A percentile compares a stretch with the other conserved stretches of the same genome.
phyloP scores from a whole-genome alignment of 2,329 filamentous ascomycete genomes.

The Pleochaeta shiraiana region DNA sequence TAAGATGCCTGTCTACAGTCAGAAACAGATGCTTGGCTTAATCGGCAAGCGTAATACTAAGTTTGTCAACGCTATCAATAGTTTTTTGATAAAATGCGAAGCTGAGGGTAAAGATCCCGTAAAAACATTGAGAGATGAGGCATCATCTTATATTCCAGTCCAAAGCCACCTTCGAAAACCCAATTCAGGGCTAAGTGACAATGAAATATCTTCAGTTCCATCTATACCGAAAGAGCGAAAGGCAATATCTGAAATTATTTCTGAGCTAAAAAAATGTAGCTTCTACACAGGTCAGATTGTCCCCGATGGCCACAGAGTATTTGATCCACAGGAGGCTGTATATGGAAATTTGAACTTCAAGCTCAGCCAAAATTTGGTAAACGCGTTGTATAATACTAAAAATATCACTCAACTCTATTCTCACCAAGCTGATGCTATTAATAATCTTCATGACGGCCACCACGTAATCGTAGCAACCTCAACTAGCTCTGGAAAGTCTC shows the following conservation, averaged over 20 bases:
- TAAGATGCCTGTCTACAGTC: constrained; percentile 81
- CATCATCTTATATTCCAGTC: constrained; percentile 38
- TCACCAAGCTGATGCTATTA: constrained; percentile 88
- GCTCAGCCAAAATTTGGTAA: constrained; percentile 81
- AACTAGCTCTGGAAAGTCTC: constrained; percentile 86
- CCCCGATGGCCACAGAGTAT: constrained; percentile 75
- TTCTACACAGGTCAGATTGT: constrained; percentile 93
- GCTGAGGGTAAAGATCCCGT: constrained; percentile 44
- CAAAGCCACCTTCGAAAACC: constrained; percentile 25
- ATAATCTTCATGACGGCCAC: constrained; percentile 57
- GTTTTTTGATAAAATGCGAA: constrained; percentile 54
- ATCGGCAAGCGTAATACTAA: constrained; percentile 81
- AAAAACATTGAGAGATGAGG: constrained; percentile 34
- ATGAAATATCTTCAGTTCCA: constrained; percentile 29
- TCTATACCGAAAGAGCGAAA: constrained; percentile 64
- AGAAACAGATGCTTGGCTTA: constrained; percentile 72
- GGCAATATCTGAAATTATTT: constrained; percentile 62
- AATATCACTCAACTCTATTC: constrained; percentile 72
- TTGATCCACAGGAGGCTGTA: constrained; percentile 62
- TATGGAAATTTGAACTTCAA: constrained; percentile 71
- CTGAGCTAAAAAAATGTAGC: constrained; percentile 57
- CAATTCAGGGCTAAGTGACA: constrained; percentile 15
- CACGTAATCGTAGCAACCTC: constrained; percentile 89
- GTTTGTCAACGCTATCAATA: constrained; percentile 55
- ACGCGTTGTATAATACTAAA: constrained; percentile 82